phyloP scores from a whole-genome alignment of 164 flowering plant genomes.

The Dillenia suffruticosa region DNA sequence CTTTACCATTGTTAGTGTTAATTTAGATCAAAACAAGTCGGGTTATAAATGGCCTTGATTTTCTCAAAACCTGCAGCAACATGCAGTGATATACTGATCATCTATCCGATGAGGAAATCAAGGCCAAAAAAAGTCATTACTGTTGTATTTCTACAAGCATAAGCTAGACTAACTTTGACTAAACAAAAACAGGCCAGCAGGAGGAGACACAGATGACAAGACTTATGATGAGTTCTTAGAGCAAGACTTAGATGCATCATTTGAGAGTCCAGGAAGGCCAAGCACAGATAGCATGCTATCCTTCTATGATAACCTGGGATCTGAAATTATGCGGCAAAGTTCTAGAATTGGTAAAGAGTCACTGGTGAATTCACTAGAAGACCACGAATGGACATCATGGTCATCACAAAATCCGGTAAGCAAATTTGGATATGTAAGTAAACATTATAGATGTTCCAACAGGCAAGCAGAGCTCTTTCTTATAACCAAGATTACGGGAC shows the following conservation, averaged over 20 bases:
- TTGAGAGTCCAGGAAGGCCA: slow-evolving; percentile 56
- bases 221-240: slow-evolving; percentile 25
- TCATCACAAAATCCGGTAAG: slow-evolving; percentile 29
- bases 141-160: no score
- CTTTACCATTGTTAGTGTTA: no score
- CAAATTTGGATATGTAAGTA: neutral
- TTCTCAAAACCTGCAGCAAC: no score
- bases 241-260: slow-evolving; percentile 48
- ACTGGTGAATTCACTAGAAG: slow-evolving; percentile 22
- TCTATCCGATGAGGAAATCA: no score
- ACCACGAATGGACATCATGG: slow-evolving; percentile 16
- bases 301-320: slow-evolving; percentile 31
- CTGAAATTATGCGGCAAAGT: slow-evolving; percentile 30
- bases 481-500: neutral
- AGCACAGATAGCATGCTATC: slow-evolving; percentile 46
- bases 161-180: no score
- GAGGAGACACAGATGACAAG: slow-evolving; percentile 9
- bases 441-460: neutral
- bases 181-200: slow-evolving; percentile 1
- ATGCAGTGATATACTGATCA: no score
- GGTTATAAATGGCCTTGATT: no score
- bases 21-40: no score
- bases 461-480: neutral
- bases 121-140: no score
- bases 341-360: slow-evolving; percentile 12